Conservation (phyloP, 2,329 filamentous ascomycete genomes). For the Chalara sp. region DNA sequence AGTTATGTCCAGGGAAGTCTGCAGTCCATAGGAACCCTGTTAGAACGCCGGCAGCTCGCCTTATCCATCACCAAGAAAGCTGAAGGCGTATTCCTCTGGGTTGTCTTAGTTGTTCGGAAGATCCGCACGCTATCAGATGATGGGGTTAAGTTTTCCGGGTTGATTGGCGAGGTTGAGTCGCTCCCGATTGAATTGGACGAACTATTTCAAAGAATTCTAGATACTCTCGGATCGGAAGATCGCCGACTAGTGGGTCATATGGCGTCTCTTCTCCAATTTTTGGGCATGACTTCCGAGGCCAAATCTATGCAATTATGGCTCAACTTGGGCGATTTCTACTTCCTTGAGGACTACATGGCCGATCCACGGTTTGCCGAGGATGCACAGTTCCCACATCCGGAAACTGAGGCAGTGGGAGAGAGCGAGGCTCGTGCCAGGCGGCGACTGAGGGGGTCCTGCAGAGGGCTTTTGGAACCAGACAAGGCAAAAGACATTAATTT, state of each 20-base stretch:
- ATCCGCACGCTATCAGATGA: not conserved
- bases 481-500: not conserved
- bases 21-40: not conserved
- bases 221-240: not conserved
- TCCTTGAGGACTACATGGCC: not conserved
- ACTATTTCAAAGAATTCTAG: not conserved
- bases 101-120: not conserved
- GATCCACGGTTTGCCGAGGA: not conserved
- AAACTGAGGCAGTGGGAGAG: not conserved
- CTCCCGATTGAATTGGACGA: not conserved
- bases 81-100: not conserved
- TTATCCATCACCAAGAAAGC: not conserved
- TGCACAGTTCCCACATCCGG: not conserved
- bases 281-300: not conserved
- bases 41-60: not conserved
- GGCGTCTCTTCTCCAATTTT: not conserved
- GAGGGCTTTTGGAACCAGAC: not conserved
- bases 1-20: not conserved
- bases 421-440: not conserved
- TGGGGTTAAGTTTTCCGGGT: not conserved
- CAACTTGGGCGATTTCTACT: not conserved
- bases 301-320: not conserved
- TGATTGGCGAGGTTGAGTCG: not conserved
- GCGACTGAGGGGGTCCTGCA: not conserved
- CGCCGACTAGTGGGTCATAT: not conserved